Evolutionary conservation across 1,284 basidiomycete genomes (phyloP).

Genomic region (Ceratobasidium sp.): DNA sequence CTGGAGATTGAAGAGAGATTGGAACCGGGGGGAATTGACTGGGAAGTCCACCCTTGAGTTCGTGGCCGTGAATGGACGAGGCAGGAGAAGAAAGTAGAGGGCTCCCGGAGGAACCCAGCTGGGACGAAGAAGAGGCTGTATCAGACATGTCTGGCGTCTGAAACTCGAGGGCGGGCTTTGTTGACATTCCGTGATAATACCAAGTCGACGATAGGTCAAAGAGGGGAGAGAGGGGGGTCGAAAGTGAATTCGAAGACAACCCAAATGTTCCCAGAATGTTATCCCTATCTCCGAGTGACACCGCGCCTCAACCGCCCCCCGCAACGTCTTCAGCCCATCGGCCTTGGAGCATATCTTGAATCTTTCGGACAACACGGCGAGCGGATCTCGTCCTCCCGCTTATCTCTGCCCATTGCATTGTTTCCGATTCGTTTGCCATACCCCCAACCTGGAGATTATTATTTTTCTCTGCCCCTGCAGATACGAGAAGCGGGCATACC

Average conservation of each 20-base stretch:
- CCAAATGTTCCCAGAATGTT: neutral
- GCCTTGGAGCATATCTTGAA: neutral
- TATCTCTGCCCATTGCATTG: slow-evolving; percentile 16
- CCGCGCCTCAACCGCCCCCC: neutral
- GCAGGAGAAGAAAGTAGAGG: slow-evolving; percentile 18
- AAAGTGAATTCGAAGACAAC: neutral
- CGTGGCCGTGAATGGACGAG: neutral
- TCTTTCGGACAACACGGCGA: neutral
- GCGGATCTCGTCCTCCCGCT: slow-evolving; percentile 34
- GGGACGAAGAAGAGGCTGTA: slow-evolving; percentile 1
- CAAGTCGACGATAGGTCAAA: neutral
- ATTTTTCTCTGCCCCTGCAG: neutral
- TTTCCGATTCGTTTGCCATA: neutral
- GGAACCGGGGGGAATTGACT: slow-evolving; percentile 51
- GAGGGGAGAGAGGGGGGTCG: neutral
- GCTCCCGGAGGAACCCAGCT: neutral
- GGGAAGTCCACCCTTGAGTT: slow-evolving; percentile 44
- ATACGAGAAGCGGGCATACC: slow-evolving; percentile 29
- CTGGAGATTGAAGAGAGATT: neutral
- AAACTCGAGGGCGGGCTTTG: slow-evolving; percentile 2
- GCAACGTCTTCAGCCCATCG: neutral
- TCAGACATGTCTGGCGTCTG: slow-evolving; percentile 14
- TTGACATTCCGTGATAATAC: slow-evolving; percentile 9
- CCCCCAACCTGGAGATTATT: neutral
- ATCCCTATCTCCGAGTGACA: slow-evolving; percentile 1